These are phyloP conservation scores for Trichaptum fuscoviolaceum DNA, from an alignment of 768 basidiomycete species.

Conservation along the genomic window DNA sequence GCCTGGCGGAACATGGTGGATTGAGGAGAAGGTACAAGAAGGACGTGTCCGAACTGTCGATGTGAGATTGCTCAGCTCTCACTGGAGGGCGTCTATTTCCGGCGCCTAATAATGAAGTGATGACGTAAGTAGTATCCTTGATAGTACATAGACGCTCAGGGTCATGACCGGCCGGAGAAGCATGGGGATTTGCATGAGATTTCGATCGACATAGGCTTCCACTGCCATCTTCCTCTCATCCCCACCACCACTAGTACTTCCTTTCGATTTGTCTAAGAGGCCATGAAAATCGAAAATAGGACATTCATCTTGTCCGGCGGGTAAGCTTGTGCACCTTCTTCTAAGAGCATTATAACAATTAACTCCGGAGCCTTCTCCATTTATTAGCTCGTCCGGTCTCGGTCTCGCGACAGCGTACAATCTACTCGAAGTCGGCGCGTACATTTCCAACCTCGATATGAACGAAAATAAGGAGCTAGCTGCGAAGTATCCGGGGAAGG, in stretches of 20 bases:
- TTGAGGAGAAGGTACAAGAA: slow-evolving; percentile 5
- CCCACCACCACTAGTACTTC: not conserved
- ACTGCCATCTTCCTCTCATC: not conserved
- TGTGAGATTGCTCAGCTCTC: slow-evolving; percentile 1
- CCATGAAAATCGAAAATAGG: slow-evolving; percentile 45
- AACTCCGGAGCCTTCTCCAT: not conserved
- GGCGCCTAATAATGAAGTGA: not conserved
- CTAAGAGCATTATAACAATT: not conserved
- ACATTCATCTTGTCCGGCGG: slow-evolving; percentile 57
- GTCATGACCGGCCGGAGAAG: not conserved
- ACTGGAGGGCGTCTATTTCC: not conserved
- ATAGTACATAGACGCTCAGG: slow-evolving; percentile 1
- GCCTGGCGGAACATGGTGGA: slow-evolving; percentile 41
- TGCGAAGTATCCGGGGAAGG: slow-evolving; percentile 7
- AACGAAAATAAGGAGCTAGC: slow-evolving; percentile 6
- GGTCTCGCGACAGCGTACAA: slow-evolving; percentile 47
- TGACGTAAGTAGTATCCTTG: not conserved
- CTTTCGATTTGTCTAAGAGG: not conserved
- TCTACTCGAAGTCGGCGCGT: slow-evolving; percentile 39
- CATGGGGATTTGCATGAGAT: not conserved
- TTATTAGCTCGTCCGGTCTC: slow-evolving; percentile 47
- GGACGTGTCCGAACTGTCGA: not conserved
- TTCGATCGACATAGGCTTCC: not conserved
- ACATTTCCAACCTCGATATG: slow-evolving; percentile 47
- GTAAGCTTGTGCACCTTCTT: slow-evolving; percentile 25